Conservation (phyloP, 116 monocot genomes). For the Trichopus zeylanicus region DNA sequence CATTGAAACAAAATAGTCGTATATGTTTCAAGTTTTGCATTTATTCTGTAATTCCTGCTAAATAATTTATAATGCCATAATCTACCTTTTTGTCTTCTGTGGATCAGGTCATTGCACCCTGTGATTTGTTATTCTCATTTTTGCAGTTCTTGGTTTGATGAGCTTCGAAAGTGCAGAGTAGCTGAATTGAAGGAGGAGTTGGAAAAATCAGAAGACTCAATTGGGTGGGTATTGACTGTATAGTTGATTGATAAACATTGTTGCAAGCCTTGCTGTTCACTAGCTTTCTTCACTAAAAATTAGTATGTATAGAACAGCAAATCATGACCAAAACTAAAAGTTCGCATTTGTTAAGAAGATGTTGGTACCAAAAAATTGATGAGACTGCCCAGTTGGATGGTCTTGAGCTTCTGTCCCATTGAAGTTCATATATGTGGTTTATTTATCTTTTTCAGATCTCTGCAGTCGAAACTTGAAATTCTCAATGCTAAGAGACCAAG, state of each 20-base stretch:
- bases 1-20: too few relatives aligned
- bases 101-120: background rate
- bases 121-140: background rate
- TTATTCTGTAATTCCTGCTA: too few relatives aligned
- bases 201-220: conserved; percentile 59
- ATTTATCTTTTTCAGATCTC: conserved; percentile 19
- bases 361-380: background rate
- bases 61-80: too few relatives aligned
- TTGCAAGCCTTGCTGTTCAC: background rate
- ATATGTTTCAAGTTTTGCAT: too few relatives aligned
- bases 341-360: background rate
- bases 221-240: conserved; percentile 48
- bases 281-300: too few relatives aligned
- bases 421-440: background rate
- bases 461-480: conserved; percentile 43
- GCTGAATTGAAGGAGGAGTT: conserved; percentile 49
- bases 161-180: conserved; percentile 49
- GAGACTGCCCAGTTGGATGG: too few relatives aligned
- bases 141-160: conserved; percentile 56
- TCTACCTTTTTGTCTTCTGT: too few relatives aligned
- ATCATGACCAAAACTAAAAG: too few relatives aligned
- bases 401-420: background rate
- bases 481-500: conserved; percentile 31
- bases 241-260: background rate
- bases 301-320: too few relatives aligned